A percentile compares a stretch with the other conserved stretches of the same genome.
These are phyloP conservation scores for Pseudogymnoascus sp. DNA, from an alignment of 2,329 filamentous ascomycete genomes.

Conservation along the genomic window DNA sequence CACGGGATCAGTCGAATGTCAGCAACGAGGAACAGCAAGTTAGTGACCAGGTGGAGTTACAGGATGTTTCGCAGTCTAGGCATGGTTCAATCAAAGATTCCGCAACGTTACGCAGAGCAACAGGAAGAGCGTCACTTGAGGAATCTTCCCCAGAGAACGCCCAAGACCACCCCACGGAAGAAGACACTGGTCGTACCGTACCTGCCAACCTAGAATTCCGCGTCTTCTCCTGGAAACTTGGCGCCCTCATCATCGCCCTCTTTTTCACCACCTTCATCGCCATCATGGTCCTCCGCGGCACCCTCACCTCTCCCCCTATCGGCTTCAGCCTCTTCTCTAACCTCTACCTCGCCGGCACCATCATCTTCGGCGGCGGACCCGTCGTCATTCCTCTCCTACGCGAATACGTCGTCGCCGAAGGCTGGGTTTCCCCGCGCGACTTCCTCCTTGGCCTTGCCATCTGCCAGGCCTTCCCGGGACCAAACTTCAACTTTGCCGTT, in stretches of 20 bases:
- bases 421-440: slow-evolving; percentile 64
- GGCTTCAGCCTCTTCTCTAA: slow-evolving; percentile 61
- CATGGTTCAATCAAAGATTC: neutral
- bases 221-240: slow-evolving; percentile 41
- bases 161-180: neutral
- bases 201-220: slow-evolving; percentile 15
- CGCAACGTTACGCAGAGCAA: neutral
- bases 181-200: slow-evolving; percentile 13
- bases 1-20: slow-evolving; percentile 1
- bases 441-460: slow-evolving; percentile 69
- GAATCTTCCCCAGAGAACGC: neutral
- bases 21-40: neutral
- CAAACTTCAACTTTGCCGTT: slow-evolving; percentile 56
- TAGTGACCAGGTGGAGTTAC: neutral
- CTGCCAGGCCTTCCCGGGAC: slow-evolving; percentile 63
- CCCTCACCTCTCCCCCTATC: slow-evolving; percentile 37
- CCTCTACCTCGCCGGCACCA: slow-evolving; percentile 67
- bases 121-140: neutral
- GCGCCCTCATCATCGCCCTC: slow-evolving; percentile 35
- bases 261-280: slow-evolving; percentile 54
- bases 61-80: neutral
- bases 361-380: slow-evolving; percentile 49
- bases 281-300: slow-evolving; percentile 48
- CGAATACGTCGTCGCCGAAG: slow-evolving; percentile 58
- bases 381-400: slow-evolving; percentile 59